A percentile compares a stretch with the other conserved stretches of the same genome.
Evolutionary conservation across 2,329 filamentous ascomycete genomes (phyloP).

Genomic region (Talaromyces sp.): DNA sequence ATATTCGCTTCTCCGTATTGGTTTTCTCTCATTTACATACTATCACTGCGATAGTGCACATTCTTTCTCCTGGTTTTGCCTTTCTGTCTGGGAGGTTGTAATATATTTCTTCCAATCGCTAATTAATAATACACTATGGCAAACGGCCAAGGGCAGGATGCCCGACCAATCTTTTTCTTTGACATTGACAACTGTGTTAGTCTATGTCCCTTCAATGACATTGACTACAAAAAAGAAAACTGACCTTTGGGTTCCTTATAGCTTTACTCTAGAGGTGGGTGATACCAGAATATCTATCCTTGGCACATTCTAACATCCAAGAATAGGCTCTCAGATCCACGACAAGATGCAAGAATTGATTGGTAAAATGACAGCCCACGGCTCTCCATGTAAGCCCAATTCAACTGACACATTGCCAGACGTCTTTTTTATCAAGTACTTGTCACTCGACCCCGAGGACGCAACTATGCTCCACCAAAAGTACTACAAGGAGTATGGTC

Average conservation of each 20-base stretch:
- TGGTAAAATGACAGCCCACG: conserved; percentile 30
- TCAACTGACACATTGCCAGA: conserved; percentile 36
- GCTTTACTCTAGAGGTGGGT: conserved; percentile 80
- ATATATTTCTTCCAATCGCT: background rate
- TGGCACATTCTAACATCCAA: background rate
- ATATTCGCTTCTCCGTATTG: background rate
- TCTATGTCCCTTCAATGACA: conserved; percentile 16
- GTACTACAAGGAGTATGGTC: conserved; percentile 93
- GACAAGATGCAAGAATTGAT: conserved; percentile 86
- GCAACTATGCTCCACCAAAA: conserved; percentile 82
- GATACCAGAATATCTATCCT: background rate
- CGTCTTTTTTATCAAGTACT: conserved; percentile 63
- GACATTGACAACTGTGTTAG: conserved; percentile 95
- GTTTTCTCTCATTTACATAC: background rate
- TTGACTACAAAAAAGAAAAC: background rate
- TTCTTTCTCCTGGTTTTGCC: background rate
- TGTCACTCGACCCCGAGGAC: conserved; percentile 70
- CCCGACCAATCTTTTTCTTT: conserved; percentile 65
- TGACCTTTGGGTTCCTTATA: conserved; percentile 25
- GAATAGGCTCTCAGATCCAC: conserved; percentile 70
- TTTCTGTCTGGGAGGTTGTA: background rate
- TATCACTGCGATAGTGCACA: background rate
- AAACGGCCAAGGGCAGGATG: conserved; percentile 26
- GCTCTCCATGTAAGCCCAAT: conserved; percentile 23
- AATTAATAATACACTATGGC: conserved; percentile 8